phyloP scores from a whole-genome alignment of 129 eudicot species.

The Flaveria brownii region DNA sequence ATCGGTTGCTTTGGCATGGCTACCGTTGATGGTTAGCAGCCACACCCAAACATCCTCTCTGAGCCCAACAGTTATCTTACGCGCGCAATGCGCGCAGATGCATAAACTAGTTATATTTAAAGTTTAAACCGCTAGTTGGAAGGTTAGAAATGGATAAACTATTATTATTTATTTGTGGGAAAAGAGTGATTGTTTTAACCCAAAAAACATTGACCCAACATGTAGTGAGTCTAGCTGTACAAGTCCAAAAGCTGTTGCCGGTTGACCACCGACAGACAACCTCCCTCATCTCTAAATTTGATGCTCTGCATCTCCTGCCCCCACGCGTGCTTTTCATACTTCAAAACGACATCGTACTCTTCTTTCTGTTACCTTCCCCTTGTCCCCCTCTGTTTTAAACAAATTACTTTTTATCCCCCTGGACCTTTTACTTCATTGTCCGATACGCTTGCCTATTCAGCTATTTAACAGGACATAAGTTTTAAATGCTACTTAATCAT shows the following conservation, averaged over 20 bases:
- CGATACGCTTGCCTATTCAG: too few relatives aligned
- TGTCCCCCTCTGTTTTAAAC: background rate
- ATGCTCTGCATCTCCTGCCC: conserved; percentile 21
- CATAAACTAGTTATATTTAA: too few relatives aligned
- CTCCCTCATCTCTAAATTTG: conserved; percentile 23
- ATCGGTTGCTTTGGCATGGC: too few relatives aligned
- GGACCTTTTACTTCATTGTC: background rate
- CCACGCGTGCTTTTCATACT: conserved; percentile 30
- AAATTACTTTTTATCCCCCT: background rate
- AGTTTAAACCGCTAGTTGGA: too few relatives aligned
- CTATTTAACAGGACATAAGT: too few relatives aligned
- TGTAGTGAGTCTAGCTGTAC: conserved; percentile 25
- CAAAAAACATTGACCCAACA: conserved; percentile 30
- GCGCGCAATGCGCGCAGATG: too few relatives aligned
- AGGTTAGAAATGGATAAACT: too few relatives aligned
- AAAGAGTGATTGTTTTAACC: conserved; percentile 20
- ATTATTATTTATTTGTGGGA: background rate
- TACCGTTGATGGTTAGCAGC: too few relatives aligned
- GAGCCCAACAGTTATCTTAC: too few relatives aligned
- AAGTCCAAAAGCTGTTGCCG: conserved; percentile 32
- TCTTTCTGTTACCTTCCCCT: background rate
- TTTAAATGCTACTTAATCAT: too few relatives aligned
- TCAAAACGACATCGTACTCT: conserved; percentile 15
- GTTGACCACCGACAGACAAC: conserved; percentile 52
- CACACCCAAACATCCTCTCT: too few relatives aligned